Evolutionary conservation across 306 rosid species (phyloP).

Genomic region (Vigna nakashimae): DNA sequence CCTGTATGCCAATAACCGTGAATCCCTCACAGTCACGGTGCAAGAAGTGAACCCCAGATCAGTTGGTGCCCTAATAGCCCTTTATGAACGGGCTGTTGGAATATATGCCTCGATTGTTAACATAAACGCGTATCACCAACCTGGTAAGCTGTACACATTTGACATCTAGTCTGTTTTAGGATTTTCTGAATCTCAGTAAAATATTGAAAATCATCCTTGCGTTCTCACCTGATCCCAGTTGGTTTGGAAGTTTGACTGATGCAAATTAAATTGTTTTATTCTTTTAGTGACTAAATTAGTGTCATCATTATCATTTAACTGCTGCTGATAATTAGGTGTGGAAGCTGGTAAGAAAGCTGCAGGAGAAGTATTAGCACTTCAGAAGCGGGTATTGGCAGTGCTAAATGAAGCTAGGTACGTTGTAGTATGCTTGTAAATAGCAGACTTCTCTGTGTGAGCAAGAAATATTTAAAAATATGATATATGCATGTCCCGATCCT

Average conservation of each 20-base stretch:
- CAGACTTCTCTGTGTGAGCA: constrained; percentile 12
- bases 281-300: not conserved
- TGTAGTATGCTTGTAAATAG: constrained; percentile 28
- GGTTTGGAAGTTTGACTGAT: not conserved
- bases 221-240: constrained; percentile 6
- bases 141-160: not conserved
- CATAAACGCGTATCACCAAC: constrained; percentile 24
- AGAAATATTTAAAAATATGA: constrained; percentile 5
- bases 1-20: constrained; percentile 22
- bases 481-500: not conserved
- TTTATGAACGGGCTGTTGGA: constrained; percentile 19
- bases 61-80: constrained; percentile 20
- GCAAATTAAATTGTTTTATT: constrained; percentile 10
- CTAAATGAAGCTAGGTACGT: constrained; percentile 85
- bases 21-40: constrained; percentile 1
- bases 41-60: constrained; percentile 29
- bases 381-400: constrained; percentile 81
- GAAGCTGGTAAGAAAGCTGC: constrained; percentile 93
- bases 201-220: not conserved
- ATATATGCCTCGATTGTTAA: constrained; percentile 19
- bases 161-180: not conserved
- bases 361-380: constrained; percentile 93
- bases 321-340: constrained; percentile 63
- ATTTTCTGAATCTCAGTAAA: constrained; percentile 12
- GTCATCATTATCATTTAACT: constrained; percentile 19